A percentile compares a stretch with the other conserved stretches of the same genome.
Evolutionary conservation across 2,329 filamentous ascomycete genomes (phyloP).

Genomic region (Fusarium poae): DNA sequence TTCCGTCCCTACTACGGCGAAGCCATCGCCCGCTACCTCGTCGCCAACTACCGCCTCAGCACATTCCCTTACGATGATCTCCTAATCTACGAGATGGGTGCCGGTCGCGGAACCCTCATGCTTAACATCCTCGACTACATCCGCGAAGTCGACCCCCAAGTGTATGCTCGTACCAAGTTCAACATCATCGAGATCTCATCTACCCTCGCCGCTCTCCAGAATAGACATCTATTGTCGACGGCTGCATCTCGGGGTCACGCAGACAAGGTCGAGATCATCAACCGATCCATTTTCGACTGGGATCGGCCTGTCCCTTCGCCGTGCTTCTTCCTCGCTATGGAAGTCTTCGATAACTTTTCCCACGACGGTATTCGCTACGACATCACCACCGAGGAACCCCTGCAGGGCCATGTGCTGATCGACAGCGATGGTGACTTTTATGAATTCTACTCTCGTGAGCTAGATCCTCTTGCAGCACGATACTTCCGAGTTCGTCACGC

Average conservation of each 20-base stretch:
- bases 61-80: conserved; percentile 96
- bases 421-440: conserved; percentile 89
- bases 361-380: conserved; percentile 97
- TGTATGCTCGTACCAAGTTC: conserved; percentile 93
- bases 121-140: conserved; percentile 98
- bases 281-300: conserved; percentile 96
- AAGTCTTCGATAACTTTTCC: conserved; percentile 98
- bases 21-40: conserved; percentile 94
- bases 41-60: conserved; percentile 95
- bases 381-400: conserved; percentile 79
- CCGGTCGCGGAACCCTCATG: conserved; percentile 97
- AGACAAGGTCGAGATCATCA: conserved; percentile 93
- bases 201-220: conserved; percentile 82
- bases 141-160: conserved; percentile 86
- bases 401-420: conserved; percentile 91
- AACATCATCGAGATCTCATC: conserved; percentile 96
- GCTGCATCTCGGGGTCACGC: conserved; percentile 80
- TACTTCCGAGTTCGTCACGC: conserved; percentile 88
- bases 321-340: conserved; percentile 97
- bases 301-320: conserved; percentile 86
- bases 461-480: conserved; percentile 85
- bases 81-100: conserved; percentile 98
- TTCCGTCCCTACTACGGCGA: conserved; percentile 98
- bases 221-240: conserved; percentile 74
- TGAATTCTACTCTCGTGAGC: conserved; percentile 86